Base-by-base conservation (phyloP, 768 basidiomycete species). In the Tubosaeta sp. region DNA sequence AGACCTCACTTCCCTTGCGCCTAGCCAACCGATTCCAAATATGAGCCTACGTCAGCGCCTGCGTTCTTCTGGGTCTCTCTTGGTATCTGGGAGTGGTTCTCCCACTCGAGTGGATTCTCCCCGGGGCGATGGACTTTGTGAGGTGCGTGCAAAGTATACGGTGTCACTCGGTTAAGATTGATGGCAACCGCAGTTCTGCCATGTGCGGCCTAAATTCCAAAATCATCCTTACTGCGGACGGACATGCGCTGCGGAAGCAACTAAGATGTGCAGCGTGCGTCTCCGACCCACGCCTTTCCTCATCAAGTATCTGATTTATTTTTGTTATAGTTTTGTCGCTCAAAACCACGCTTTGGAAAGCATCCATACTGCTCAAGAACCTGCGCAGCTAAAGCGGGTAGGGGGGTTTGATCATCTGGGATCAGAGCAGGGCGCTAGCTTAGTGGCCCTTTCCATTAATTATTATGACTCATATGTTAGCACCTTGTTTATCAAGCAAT, bases 171-270 rank as follows among this genome's bases (percentile, higher is more conserved):
- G n/a, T n/a, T n/a, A n/a, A n/a, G 31, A 56, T 49, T 43, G 19
- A 53, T 44, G 51, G 34, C 52, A 27, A 19, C 78, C 75, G 55
- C 31, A 72, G 71, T 65, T 62, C 30, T 86, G 84, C 58, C 76
- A 80, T 54, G 73, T 74, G 60, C 80, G 78, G 53, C 80, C 81
- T 5, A 86, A 82, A 64, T 81, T 76, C 58, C 76, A 73, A 56
- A 74, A 71, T 55, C 79, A 80, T 57, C 77, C 80, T 45, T 86
- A 75, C 58, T 86, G 84, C 52, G 80, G 84, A 48, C 81, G 82
- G 73, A 80, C 76, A 47, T 85, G 84, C 58, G 83, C 82, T 16
- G 63, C 73, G 14, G 53, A 73, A 44, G 82, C 82, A 19, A 52
- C 53, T 14, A 68, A 58, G 38, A 55, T 55, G 58, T 68, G 67